Base-by-base conservation (phyloP, 2,329 filamentous ascomycete species). In the Didymella arachidicola region DNA sequence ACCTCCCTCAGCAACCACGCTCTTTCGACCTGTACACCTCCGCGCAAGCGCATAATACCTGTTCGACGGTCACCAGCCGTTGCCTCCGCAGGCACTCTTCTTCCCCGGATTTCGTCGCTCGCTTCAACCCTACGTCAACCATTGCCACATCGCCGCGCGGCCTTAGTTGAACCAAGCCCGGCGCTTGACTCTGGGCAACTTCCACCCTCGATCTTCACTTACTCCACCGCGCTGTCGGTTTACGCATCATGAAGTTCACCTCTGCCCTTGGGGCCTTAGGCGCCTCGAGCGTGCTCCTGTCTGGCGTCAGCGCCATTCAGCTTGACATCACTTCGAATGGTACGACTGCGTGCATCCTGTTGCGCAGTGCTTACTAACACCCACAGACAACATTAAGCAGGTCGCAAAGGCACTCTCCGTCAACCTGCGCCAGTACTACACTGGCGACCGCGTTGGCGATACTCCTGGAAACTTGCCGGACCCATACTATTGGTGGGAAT, bases 381-480 rank as follows among this genome's bases (percentile, higher is more conserved):
- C 5, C n/a, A 18, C 66, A 89, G 87, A 78, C 32, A 90, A 87
- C 0, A 83, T 91, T 67, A 84, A 83, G 63, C 80, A 81, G 61
- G 87, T 86, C 6, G 83, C 88, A 18, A 84, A 83, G 61, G 85
- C 83, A 1, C 77, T 90, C 51, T 87, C 87, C 5, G 79, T 81
- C 49, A 87, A 83, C 45, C 79, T 87, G 67, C 86, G 90, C 81
- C 80, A 80, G 41, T 89, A 86, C 74, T 91, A 90, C 75, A 82
- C 80, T 1, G 88, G 88, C 47, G 88, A 89, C 67, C 77, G 80
- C 30, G 83, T 82, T n/a, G 80, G 83, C 43, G 82, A 86, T 76
- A 82, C 83, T 8, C 82, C 88, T 42, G 87, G 83, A 51, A 84
- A 89, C 65, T 81, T 79, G 47, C 78, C 77, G 29, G 72, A 72